These are phyloP conservation scores for Musa itinerans DNA, from an alignment of 176 grass and related monocot species.

Conservation along the genomic window DNA sequence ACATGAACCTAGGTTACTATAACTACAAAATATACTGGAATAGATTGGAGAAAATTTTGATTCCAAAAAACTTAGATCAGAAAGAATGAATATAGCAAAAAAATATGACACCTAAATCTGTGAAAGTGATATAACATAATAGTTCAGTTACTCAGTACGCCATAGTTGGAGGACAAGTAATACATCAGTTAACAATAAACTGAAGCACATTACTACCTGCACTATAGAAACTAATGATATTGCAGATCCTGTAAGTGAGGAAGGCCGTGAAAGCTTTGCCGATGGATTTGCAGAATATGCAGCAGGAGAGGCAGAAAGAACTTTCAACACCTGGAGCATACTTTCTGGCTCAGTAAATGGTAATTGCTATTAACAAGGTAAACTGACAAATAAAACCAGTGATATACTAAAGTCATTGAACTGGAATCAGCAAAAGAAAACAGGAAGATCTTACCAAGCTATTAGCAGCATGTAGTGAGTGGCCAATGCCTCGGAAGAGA, in stretches of 20 bases:
- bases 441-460: constrained; percentile 47
- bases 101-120: background rate
- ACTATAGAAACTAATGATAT: constrained; percentile 92
- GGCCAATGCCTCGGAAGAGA: constrained; percentile 80
- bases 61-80: background rate
- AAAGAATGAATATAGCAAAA: background rate
- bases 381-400: background rate
- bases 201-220: constrained; percentile 47
- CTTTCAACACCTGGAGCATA: constrained; percentile 63
- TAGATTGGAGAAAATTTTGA: background rate
- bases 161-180: constrained; percentile 5
- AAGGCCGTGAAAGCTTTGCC: constrained; percentile 57
- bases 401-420: background rate
- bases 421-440: constrained; percentile 15
- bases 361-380: background rate
- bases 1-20: background rate
- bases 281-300: constrained; percentile 85
- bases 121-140: background rate
- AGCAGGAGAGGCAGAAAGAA: constrained; percentile 72
- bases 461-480: constrained; percentile 63
- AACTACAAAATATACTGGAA: background rate
- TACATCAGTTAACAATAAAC: background rate
- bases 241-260: constrained; percentile 62
- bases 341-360: background rate
- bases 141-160: background rate